Evolutionary conservation across 768 basidiomycete species (phyloP).

Genomic region (Boletus speciosus): DNA sequence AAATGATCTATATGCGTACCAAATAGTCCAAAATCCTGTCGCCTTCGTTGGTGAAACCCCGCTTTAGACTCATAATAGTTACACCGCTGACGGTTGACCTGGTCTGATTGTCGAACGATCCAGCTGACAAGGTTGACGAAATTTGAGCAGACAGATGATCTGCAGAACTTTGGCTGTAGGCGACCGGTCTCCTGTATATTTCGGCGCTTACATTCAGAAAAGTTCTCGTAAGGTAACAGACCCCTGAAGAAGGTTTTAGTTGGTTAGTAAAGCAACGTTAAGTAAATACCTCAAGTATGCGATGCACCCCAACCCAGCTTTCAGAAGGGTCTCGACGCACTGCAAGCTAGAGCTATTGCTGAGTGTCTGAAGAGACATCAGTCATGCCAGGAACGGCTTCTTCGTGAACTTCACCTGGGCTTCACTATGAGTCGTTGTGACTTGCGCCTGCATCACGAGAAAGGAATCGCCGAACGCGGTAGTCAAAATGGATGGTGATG

Average conservation of each 20-base stretch:
- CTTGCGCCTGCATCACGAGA: conserved; percentile 27
- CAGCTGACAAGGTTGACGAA: conserved; percentile 30
- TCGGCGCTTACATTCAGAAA: conserved; percentile 51
- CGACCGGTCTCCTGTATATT: not conserved
- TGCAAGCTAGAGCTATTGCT: conserved; percentile 60
- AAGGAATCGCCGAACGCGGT: not conserved
- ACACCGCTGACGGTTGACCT: conserved; percentile 55
- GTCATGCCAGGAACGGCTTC: not conserved
- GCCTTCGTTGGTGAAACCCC: conserved; percentile 79
- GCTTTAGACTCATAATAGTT: conserved; percentile 68
- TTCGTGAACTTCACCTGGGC: conserved; percentile 18
- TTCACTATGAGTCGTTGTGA: conserved; percentile 15
- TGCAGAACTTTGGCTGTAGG: conserved; percentile 1
- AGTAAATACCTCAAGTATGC: conserved; percentile 61
- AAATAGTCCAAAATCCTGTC: conserved; percentile 80
- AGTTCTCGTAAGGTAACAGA: conserved; percentile 76
- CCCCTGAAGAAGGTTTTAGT: conserved; percentile 44
- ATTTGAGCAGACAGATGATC: conserved; percentile 31
- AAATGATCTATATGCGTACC: conserved; percentile 40
- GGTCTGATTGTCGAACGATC: conserved; percentile 37
- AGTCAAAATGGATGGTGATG: not conserved
- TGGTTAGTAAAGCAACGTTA: not conserved
- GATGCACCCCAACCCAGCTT: conserved; percentile 72
- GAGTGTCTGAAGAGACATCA: conserved; percentile 38
- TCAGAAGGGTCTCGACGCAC: conserved; percentile 68